These are phyloP conservation scores for Russula emetica DNA, from an alignment of 768 basidiomycete genomes.

Conservation along the genomic window DNA sequence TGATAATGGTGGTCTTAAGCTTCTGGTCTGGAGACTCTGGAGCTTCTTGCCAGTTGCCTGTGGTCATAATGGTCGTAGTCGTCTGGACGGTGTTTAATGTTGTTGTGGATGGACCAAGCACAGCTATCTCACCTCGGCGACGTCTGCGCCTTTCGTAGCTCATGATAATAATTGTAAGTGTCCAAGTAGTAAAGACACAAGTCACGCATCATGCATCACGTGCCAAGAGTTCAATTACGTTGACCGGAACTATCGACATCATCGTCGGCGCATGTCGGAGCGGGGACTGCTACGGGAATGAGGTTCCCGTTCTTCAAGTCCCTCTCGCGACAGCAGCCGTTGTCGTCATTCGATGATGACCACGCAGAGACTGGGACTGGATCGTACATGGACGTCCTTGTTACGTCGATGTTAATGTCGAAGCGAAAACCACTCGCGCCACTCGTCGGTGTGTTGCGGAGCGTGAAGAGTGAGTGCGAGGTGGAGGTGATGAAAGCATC, in stretches of 20 bases:
- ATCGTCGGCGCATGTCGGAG: background rate
- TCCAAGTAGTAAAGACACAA: background rate
- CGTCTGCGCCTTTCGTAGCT: constrained; percentile 48
- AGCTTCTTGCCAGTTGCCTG: constrained; percentile 54
- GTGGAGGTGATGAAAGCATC: constrained; percentile 75
- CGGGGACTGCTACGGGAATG: background rate
- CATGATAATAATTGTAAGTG: constrained; percentile 37
- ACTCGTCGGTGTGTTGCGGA: constrained; percentile 65
- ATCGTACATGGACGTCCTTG: constrained; percentile 50
- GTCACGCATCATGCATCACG: constrained; percentile 16
- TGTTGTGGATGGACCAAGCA: constrained; percentile 5
- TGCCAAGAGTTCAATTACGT: background rate
- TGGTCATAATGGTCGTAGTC: constrained; percentile 60
- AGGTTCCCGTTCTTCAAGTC: constrained; percentile 26
- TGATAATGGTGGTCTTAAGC: constrained; percentile 61
- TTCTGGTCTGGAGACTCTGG: constrained; percentile 72
- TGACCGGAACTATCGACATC: constrained; percentile 10
- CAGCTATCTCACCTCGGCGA: constrained; percentile 29
- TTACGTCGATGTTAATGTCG: constrained; percentile 42
- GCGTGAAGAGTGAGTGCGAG: constrained; percentile 78
- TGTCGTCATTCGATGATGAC: background rate
- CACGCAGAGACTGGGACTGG: constrained; percentile 49
- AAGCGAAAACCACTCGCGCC: constrained; percentile 54
- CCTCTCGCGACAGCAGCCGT: constrained; percentile 24
- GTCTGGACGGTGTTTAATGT: constrained; percentile 39